Percentiles rank a stretch among this genome's conserved stretches.
These are phyloP conservation scores for Neocallimastix lanati DNA, from an alignment of 192 early-diverging fungal species.

Conservation along the genomic window DNA sequence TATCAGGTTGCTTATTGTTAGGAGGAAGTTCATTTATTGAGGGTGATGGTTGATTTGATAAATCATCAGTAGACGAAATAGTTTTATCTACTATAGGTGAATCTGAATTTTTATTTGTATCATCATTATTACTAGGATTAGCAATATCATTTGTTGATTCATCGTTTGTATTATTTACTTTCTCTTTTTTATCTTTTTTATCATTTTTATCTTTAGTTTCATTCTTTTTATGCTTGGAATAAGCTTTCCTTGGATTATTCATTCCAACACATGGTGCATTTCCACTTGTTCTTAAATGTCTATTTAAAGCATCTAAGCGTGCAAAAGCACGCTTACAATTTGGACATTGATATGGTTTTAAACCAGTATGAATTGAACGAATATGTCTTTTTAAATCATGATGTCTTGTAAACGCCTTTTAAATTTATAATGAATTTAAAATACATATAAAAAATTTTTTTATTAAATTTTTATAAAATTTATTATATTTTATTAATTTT, in stretches of 20 bases:
- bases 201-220: no score
- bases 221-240: not conserved
- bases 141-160: not conserved
- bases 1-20: no score
- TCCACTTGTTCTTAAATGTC: conserved; percentile 20
- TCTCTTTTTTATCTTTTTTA: not conserved
- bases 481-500: no score
- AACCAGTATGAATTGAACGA: conserved; percentile 44
- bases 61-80: no score
- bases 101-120: not conserved
- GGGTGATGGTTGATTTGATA: no score
- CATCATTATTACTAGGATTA: not conserved
- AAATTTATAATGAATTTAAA: no score
- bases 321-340: conserved; percentile 67
- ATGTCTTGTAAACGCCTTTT: not conserved
- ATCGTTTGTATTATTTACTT: not conserved
- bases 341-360: conserved; percentile 50
- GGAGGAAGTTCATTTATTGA: no score
- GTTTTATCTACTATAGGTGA: no score
- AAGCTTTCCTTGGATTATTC: not conserved
- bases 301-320: conserved; percentile 57
- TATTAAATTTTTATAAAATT: no score
- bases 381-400: not conserved
- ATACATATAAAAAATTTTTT: no score
- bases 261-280: not conserved